A percentile compares a stretch with the other conserved stretches of the same genome.
Evolutionary conservation across 1,284 basidiomycete genomes (phyloP).

Genomic region (Ganoderma meredithae): DNA sequence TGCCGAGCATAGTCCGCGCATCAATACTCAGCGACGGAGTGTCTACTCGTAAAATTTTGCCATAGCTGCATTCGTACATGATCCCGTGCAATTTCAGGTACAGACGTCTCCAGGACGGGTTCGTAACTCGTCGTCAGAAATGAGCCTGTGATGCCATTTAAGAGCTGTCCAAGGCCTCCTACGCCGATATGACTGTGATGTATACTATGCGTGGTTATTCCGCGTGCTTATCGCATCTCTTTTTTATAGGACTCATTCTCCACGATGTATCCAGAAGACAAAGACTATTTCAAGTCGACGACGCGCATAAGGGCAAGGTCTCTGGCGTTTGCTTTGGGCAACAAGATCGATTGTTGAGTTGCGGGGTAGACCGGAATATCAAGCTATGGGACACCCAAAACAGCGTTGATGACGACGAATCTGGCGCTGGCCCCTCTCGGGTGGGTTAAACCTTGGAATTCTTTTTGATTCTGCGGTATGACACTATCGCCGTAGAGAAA

Average conservation of each 20-base stretch:
- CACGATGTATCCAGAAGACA: constrained; percentile 84
- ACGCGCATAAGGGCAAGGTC: constrained; percentile 93
- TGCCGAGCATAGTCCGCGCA: too few relatives aligned
- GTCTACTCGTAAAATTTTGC: too few relatives aligned
- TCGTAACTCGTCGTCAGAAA: too few relatives aligned
- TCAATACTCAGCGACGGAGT: too few relatives aligned
- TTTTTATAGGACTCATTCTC: constrained; percentile 74
- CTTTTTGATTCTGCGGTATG: neutral
- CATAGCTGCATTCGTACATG: too few relatives aligned
- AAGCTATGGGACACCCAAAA: constrained; percentile 83
- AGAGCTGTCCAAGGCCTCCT: too few relatives aligned
- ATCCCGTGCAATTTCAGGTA: too few relatives aligned
- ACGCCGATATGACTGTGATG: too few relatives aligned
- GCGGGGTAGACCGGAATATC: constrained; percentile 90
- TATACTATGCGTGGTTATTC: neutral
- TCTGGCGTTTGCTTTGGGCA: constrained; percentile 84
- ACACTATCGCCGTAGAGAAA: constrained; percentile 43
- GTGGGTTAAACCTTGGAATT: constrained; percentile 26
- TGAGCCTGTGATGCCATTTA: too few relatives aligned
- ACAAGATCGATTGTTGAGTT: constrained; percentile 81
- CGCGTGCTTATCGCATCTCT: neutral
- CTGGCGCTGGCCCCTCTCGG: constrained; percentile 46
- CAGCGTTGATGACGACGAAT: constrained; percentile 39
- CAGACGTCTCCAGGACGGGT: too few relatives aligned
- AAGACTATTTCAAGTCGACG: constrained; percentile 73